Evolutionary conservation across 2,329 filamentous ascomycete genomes (phyloP).

Genomic region (Diaporthe eres): DNA sequence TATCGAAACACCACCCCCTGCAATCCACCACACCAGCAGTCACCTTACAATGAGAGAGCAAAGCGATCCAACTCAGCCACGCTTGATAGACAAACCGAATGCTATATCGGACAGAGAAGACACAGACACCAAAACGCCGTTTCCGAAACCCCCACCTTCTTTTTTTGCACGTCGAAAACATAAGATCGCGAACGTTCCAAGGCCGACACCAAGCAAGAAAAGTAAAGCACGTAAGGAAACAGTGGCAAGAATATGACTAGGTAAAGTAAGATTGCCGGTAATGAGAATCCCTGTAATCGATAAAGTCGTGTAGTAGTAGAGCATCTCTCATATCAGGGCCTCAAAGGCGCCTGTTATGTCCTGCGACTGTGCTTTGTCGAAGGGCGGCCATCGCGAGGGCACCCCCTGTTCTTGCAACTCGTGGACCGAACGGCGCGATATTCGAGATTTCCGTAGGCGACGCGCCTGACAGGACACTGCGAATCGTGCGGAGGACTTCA

Average conservation of each 20-base stretch:
- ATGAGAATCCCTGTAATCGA: slow-evolving; percentile 2
- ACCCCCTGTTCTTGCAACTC: neutral
- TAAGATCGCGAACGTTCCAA: slow-evolving; percentile 7
- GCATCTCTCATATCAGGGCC: neutral
- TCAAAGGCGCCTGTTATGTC: neutral
- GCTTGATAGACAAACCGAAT: slow-evolving; percentile 31
- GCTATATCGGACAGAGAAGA: slow-evolving; percentile 32
- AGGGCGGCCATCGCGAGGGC: neutral
- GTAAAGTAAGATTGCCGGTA: slow-evolving; percentile 18
- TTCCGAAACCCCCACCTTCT: slow-evolving; percentile 25
- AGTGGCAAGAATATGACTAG: neutral
- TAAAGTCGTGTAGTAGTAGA: neutral
- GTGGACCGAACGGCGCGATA: neutral
- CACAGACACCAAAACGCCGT: slow-evolving; percentile 33
- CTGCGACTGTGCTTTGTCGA: neutral
- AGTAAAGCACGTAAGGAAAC: slow-evolving; percentile 19
- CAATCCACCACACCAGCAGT: slow-evolving; percentile 23
- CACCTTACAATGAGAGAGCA: slow-evolving; percentile 31
- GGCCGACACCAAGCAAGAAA: slow-evolving; percentile 27
- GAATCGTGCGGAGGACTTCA: neutral
- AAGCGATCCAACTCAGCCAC: slow-evolving; percentile 32
- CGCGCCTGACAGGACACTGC: neutral
- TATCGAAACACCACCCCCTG: slow-evolving; percentile 10
- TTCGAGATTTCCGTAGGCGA: neutral
- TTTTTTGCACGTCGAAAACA: slow-evolving; percentile 35